phyloP scores from a whole-genome alignment of 495 filamentous ascomycete species.

The Gamarada debralockiae region DNA sequence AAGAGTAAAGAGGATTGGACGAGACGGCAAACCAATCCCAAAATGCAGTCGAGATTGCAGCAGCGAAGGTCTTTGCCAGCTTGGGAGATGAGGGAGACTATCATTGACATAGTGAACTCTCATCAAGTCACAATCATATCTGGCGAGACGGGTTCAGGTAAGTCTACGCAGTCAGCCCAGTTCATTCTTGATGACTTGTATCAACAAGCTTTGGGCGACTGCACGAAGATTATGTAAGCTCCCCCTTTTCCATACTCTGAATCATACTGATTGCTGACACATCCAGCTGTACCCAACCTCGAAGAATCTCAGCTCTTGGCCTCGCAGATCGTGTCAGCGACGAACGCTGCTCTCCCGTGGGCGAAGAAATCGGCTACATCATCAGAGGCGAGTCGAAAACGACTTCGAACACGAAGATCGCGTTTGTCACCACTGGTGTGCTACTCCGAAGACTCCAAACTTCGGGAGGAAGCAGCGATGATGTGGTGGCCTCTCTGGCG shows the following conservation, averaged over 20 bases:
- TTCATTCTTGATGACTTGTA: conserved; percentile 95
- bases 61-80: conserved; percentile 75
- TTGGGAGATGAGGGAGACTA: conserved; percentile 75
- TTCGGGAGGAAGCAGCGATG: conserved; percentile 69
- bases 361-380: conserved; percentile 89
- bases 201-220: conserved; percentile 62
- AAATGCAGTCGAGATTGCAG: conserved; percentile 65
- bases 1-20: conserved; percentile 43
- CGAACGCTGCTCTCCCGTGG: conserved; percentile 77
- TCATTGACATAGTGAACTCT: conserved; percentile 65
- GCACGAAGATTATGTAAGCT: conserved; percentile 72
- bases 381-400: conserved; percentile 87
- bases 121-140: conserved; percentile 94
- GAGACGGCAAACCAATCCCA: conserved; percentile 41
- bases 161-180: conserved; percentile 95
- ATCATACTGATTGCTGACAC: conserved; percentile 4
- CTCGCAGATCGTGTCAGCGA: conserved; percentile 92
- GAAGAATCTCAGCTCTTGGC: conserved; percentile 90
- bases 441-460: conserved; percentile 85
- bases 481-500: conserved; percentile 73
- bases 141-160: conserved; percentile 94
- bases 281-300: conserved; percentile 75
- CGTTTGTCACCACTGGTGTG: conserved; percentile 97
- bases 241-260: not conserved
- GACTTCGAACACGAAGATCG: conserved; percentile 69